These are phyloP conservation scores for Fusarium brachygibbosum DNA, from an alignment of 2,329 filamentous ascomycete genomes.

Conservation along the genomic window DNA sequence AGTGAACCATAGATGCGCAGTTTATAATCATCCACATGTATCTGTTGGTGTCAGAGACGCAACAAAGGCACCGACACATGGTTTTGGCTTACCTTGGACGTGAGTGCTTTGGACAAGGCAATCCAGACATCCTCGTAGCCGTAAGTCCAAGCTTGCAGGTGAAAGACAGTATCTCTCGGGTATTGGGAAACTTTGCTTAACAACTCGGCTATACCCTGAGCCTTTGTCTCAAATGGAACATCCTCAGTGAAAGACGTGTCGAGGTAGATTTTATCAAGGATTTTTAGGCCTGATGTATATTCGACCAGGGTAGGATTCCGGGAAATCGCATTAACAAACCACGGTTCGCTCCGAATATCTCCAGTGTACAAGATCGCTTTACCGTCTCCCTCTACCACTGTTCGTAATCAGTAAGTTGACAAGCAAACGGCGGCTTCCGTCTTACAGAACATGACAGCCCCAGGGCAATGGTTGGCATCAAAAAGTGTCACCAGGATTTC, in stretches of 20 bases:
- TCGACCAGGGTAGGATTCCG: conserved; percentile 81
- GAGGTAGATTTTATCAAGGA: conserved; percentile 85
- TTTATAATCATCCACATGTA: conserved; percentile 89
- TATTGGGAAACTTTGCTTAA: conserved; percentile 76
- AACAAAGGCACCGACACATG: accelerated
- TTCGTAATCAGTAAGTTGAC: background rate
- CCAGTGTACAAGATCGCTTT: conserved; percentile 89
- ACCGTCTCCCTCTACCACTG: conserved; percentile 79
- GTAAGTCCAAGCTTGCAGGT: conserved; percentile 91
- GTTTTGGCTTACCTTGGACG: conserved; percentile 65
- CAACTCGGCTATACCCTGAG: conserved; percentile 81
- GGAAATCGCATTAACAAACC: conserved; percentile 82
- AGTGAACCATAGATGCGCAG: conserved; percentile 78
- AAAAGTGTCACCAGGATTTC: conserved; percentile 85
- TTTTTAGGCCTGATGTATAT: conserved; percentile 75
- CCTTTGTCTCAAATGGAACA: conserved; percentile 70
- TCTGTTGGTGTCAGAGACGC: conserved; percentile 56
- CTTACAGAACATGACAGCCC: conserved; percentile 88
- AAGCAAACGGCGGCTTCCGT: accelerated
- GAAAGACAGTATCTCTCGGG: conserved; percentile 81
- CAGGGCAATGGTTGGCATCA: conserved; percentile 92
- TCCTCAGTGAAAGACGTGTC: conserved; percentile 81
- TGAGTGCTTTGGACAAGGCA: conserved; percentile 78
- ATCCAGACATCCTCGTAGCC: conserved; percentile 93
- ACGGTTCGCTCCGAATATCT: conserved; percentile 86